Evolutionary conservation across 2,329 filamentous ascomycete genomes (phyloP), one percentile per base, ranked within the genome.

Genomic region (Epichloe sibirici): DNA sequence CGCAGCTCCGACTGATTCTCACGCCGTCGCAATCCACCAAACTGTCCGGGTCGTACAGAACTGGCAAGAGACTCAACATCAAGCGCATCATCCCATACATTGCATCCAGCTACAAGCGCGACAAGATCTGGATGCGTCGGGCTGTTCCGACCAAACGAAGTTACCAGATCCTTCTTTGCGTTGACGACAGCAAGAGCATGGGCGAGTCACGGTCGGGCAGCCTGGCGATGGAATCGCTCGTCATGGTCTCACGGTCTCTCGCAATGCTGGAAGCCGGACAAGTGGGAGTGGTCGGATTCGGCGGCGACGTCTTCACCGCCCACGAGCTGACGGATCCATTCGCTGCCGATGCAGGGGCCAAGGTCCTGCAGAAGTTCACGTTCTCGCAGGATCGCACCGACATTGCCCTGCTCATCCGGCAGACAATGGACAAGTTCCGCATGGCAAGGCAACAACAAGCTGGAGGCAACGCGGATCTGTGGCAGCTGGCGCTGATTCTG

Each of bases 1-100:
- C 95, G 58, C 93, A 97, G 64, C 83, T 99, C 17, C 89, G 93
- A 28, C 82, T 99, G 13, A 97, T 99, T 62, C 83, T 99, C 40
- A 88, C 88, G 0, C 93, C 94, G 0, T 97, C 91, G 0, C 84
- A 95, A 51, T 90, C 91, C 1, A 97, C 93, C 39, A 98, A 97
- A 65, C 86, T 98, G 56, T 90, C 91, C 2, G 93, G 93, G 44
- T 90, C 95, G 59, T 97, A 95, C 78, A 88, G 93, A 59, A 98
- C 93, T 0, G 93, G 93, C 57, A 98, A 99, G 69, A 86, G 93
- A 0, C 88, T 99, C 61, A 98, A 97, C 70, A 95, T 99, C 74
- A 97, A 97, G 71, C 89, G 91, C 60, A 98, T 99, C 70, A 98
- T 99, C 62, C 93, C 94, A 0, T 99, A 98, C 72, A 97, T 99